Evolutionary conservation across 2,329 filamentous ascomycete species (phyloP).

Genomic region (Diplocarpon rosae): DNA sequence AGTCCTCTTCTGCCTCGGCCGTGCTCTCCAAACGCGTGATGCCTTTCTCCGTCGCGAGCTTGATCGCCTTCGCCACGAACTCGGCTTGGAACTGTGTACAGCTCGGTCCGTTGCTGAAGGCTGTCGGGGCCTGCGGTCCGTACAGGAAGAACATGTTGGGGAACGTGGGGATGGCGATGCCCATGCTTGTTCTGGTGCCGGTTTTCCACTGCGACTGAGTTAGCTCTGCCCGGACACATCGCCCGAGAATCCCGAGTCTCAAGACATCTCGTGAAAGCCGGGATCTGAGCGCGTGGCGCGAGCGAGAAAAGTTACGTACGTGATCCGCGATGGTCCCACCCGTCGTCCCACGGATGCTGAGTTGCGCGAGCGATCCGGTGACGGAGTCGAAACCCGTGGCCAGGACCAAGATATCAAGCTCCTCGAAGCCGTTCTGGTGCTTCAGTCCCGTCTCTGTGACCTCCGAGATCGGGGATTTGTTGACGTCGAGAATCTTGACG

Average conservation of each 20-base stretch:
- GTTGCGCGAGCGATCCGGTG: conserved; percentile 26
- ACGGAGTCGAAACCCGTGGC: conserved; percentile 30
- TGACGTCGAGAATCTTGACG: conserved; percentile 36
- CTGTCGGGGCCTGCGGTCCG: conserved; percentile 32
- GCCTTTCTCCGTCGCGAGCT: conserved; percentile 24
- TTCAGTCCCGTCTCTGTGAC: conserved; percentile 30
- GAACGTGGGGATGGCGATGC: conserved; percentile 32
- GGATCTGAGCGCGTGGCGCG: too few relatives aligned
- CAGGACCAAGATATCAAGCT: conserved; percentile 27
- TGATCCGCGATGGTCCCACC: conserved; percentile 25
- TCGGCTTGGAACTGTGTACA: conserved; percentile 32
- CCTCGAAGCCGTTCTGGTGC: conserved; percentile 22
- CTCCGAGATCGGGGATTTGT: conserved; percentile 31
- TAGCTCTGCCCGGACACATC: too few relatives aligned
- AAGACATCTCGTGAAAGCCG: too few relatives aligned
- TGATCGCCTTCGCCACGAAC: conserved; percentile 29
- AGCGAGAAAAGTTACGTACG: too few relatives aligned
- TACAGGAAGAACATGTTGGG: conserved; percentile 39
- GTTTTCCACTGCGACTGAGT: conserved; percentile 20
- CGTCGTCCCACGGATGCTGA: conserved; percentile 26
- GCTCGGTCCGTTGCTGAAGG: conserved; percentile 31
- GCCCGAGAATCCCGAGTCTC: too few relatives aligned
- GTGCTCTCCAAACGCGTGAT: conserved; percentile 27
- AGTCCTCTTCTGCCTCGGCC: conserved; percentile 26
- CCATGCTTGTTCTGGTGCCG: conserved; percentile 29